Base-by-base conservation (phyloP, 768 basidiomycete species). In the Infundibulicybe gibba region DNA sequence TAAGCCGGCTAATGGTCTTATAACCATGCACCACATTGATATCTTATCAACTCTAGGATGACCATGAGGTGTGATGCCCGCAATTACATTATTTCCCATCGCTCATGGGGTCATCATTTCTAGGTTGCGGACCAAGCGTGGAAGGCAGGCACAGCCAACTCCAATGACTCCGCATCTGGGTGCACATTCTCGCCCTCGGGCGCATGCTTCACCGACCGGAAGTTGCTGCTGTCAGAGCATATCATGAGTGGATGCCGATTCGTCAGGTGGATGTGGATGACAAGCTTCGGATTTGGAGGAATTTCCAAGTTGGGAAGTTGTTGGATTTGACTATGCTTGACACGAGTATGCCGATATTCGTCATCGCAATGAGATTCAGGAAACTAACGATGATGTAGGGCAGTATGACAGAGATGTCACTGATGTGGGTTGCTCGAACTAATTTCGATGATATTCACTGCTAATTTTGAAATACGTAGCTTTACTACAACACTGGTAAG, bases 241-340 rank as follows among this genome's bases (percentile, higher is more conserved):
- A 80, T 54, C 77, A 81, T 53, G 79, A 81, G 49, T 81, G 80
- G 80, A 72, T 82, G 66, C 80, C 79, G 9, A 77, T 83, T 49
- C 70, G 81, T 8, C 77, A 81, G 50, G 76, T 83, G 14, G 71
- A 71, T 35, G 68, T 71, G 1, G 70, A 71, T 43, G 78, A 81
- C 60, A 70, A 76, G 53, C 70, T 83, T n/a, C 68, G 79, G 17
- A 81, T 81, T 43, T 83, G 79, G 78, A 71, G 80, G 31, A 80
- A 78, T 54, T 81, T 83, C 64, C 75, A 80, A 62, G 72, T 83
- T 32, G 81, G 80, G 40, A 79, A 79, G 56, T 69, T 83, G n/a
- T 56, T 80, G 52, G 80, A 81, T 54, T 58, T 81, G 54, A 75
- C 78, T 10, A 79, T 83, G 78, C 67, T 83, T 14, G 81, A 83